Base-by-base conservation (phyloP, 345 rosid genomes). In the Acer negundo region DNA sequence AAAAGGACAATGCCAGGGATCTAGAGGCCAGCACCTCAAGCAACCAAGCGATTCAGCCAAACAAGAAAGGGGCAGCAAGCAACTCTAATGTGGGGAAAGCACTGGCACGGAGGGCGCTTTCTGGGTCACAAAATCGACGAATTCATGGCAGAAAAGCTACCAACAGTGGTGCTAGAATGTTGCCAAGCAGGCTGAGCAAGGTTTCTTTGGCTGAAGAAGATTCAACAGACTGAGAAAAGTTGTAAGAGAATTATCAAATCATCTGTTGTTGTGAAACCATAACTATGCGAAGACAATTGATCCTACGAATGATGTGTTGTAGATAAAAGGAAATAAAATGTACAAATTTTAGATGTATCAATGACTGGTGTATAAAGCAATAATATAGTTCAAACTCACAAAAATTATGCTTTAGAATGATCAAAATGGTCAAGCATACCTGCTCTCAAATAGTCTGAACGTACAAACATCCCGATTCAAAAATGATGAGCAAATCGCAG, bases 141-240 rank as follows among this genome's bases (percentile, higher is more conserved):
- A 61, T 10, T 0, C 61, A 77, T 13, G 76, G 89, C 56, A 83
- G 75, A 74, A 86, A 80, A 81, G 20, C 3, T 11, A 24, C 28
- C 19, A 77, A 3, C 66, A 74, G 38, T 62, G 80, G 72, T 35
- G 78, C 77, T 35, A 77, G 73, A 79, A 69, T 46, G 75, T 74
- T 67, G 75, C 90, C 86, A 8, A 86, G 87, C 80, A 84, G 91
- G 81, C 84, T 84, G 38, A 83, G 88, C 85, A 84, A 86, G 84
- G 91, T 84, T 74, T 86, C 89, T 47, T 74, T 83, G 79, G 86
- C 88, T 10, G 89, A 84, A 24, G 85, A 84, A 35, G 38, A 35
- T 40, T 69, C 78, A 20, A 64, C 47, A 58, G 79, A 62, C 51
- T 58, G 13, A 78, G 73, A 73, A 69, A 59, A 65, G 28, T 22